phyloP scores from a whole-genome alignment of 1,284 basidiomycete genomes.

The Heterobasidion irregulare region DNA sequence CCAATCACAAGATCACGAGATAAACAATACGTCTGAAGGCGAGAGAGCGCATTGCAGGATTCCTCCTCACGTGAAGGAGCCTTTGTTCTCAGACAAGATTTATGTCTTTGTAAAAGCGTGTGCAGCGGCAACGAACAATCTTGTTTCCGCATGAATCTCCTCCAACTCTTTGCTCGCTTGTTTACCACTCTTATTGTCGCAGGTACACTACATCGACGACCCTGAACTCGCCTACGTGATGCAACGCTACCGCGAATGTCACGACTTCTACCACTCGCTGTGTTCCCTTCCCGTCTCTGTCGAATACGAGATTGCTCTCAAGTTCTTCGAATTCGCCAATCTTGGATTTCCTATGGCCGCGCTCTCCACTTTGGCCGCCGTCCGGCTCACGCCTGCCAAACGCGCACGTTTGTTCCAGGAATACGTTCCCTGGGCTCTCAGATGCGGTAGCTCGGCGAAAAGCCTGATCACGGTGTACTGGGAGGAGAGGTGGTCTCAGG shows the following conservation, averaged over 20 bases:
- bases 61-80: too few relatives aligned
- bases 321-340: constrained; percentile 93
- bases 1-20: too few relatives aligned
- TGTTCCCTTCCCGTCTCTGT: constrained; percentile 85
- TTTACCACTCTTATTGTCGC: constrained; percentile 10
- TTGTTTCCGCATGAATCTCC: too few relatives aligned
- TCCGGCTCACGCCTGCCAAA: constrained; percentile 51
- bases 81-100: too few relatives aligned
- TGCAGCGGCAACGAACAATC: too few relatives aligned
- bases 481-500: constrained; percentile 91
- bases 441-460: constrained; percentile 65
- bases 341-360: constrained; percentile 86
- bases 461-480: constrained; percentile 90
- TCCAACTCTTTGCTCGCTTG: too few relatives aligned
- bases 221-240: constrained; percentile 94
- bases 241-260: constrained; percentile 96
- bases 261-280: constrained; percentile 93
- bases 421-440: constrained; percentile 87
- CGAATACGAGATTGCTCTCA: constrained; percentile 91
- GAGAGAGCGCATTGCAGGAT: too few relatives aligned
- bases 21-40: too few relatives aligned
- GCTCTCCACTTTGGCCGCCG: constrained; percentile 72
- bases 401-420: constrained; percentile 59
- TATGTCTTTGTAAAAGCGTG: too few relatives aligned
- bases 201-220: constrained; percentile 92